These are phyloP conservation scores for Clitocybe nebularis DNA, from an alignment of 1,284 basidiomycete genomes.

Conservation along the genomic window DNA sequence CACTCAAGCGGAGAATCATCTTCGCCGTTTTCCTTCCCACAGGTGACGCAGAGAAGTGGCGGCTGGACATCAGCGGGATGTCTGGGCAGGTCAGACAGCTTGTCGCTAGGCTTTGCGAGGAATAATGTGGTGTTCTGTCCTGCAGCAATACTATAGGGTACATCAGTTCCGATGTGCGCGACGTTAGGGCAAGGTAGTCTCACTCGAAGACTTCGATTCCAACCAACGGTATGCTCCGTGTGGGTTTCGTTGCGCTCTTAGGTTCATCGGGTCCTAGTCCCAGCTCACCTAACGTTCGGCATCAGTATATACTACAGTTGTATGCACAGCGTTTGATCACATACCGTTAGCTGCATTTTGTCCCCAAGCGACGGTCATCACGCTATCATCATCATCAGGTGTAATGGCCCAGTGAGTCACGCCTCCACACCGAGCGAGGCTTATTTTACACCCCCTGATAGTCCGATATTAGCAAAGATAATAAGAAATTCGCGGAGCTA, in stretches of 20 bases:
- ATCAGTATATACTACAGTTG: constrained; percentile 1
- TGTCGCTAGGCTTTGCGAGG: constrained; percentile 67
- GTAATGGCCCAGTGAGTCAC: constrained; percentile 87
- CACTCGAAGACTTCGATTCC: constrained; percentile 80
- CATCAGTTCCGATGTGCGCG: too few species aligned
- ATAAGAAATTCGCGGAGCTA: too few species aligned
- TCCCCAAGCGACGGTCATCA: constrained; percentile 85
- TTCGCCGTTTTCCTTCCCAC: constrained; percentile 63
- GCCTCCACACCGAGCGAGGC: constrained; percentile 71
- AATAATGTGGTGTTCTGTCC: constrained; percentile 86
- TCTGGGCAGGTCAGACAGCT: constrained; percentile 68
- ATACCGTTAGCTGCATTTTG: constrained; percentile 76
- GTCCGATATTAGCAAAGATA: constrained; percentile 5
- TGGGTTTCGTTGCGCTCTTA: constrained; percentile 87
- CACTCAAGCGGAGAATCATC: constrained; percentile 74
- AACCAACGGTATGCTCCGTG: constrained; percentile 62
- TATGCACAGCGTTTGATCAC: constrained; percentile 9
- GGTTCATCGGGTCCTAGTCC: constrained; percentile 77
- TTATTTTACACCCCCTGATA: constrained; percentile 68
- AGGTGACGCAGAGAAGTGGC: constrained; percentile 70
- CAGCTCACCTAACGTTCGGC: constrained; percentile 61
- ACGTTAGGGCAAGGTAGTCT: constrained; percentile 23
- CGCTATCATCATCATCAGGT: constrained; percentile 63
- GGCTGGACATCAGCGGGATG: constrained; percentile 72
- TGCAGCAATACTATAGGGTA: constrained; percentile 60